A percentile compares a stretch with the other conserved stretches of the same genome.
phyloP scores from a whole-genome alignment of 768 basidiomycete genomes.

The Sarcomyxa edulis region DNA sequence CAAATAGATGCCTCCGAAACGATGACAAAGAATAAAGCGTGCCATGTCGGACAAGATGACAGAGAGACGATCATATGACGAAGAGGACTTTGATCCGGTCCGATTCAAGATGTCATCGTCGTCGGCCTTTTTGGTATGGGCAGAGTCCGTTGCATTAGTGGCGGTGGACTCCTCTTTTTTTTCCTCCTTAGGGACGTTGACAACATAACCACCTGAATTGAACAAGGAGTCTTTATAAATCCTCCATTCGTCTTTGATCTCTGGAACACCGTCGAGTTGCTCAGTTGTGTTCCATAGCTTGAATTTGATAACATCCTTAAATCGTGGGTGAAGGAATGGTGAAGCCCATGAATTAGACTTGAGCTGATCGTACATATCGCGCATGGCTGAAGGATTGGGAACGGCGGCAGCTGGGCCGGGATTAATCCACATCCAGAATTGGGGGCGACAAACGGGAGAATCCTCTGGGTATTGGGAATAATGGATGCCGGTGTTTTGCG shows the following conservation, averaged over 20 bases:
- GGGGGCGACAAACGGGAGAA: conserved; percentile 66
- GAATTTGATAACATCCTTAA: conserved; percentile 86
- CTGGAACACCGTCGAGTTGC: conserved; percentile 81
- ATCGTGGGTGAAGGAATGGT: conserved; percentile 85
- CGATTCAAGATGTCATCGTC: conserved; percentile 63
- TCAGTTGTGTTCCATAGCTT: conserved; percentile 97
- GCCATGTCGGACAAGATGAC: conserved; percentile 96
- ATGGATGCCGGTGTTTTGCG: conserved; percentile 85
- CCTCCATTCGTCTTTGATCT: conserved; percentile 88
- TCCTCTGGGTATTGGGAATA: conserved; percentile 35
- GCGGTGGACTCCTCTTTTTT: conserved; percentile 20
- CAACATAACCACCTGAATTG: conserved; percentile 81
- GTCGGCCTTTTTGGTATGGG: conserved; percentile 44
- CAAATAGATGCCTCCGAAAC: conserved; percentile 91
- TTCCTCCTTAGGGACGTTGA: conserved; percentile 46
- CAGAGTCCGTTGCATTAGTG: conserved; percentile 46
- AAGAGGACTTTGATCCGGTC: conserved; percentile 82
- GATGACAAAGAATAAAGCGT: conserved; percentile 90
- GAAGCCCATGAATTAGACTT: conserved; percentile 85
- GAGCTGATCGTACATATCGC: conserved; percentile 79
- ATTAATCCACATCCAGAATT: conserved; percentile 97
- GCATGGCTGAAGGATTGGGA: conserved; percentile 71
- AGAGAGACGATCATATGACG: conserved; percentile 84
- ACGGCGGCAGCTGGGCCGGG: conserved; percentile 85
- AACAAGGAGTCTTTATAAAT: conserved; percentile 67